Percentiles rank a stretch among this genome's conserved stretches.
Evolutionary conservation across 176 grass and related monocot genomes (phyloP).

Genomic region (Urochloa ruziziensis): DNA sequence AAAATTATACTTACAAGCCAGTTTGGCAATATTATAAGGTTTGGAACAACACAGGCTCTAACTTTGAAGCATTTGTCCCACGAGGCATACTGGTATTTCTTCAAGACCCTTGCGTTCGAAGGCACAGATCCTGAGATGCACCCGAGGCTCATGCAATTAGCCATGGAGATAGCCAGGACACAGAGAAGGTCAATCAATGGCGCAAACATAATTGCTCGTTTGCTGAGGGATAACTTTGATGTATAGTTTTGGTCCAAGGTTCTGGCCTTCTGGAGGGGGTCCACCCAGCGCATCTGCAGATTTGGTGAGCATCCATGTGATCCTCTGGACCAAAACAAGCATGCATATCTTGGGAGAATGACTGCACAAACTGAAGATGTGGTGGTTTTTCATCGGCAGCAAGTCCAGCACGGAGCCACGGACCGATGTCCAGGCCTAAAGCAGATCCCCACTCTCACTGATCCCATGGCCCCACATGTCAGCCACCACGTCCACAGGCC

Average conservation of each 20-base stretch:
- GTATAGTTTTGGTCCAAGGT: not conserved
- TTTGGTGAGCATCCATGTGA: not conserved
- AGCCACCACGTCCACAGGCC: no score
- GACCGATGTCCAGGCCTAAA: no score
- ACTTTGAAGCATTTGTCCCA: not conserved
- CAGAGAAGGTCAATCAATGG: not conserved
- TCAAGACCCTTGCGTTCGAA: not conserved
- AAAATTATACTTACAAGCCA: constrained; percentile 19
- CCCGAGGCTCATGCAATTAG: not conserved
- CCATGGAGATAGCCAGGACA: not conserved
- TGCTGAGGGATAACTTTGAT: constrained; percentile 3
- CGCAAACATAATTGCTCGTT: not conserved
- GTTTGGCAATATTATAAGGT: not conserved
- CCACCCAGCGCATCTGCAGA: not conserved
- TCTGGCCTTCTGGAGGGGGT: not conserved
- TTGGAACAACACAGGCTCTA: not conserved
- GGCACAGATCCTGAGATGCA: not conserved
- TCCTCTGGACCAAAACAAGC: no score
- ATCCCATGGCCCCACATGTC: no score
- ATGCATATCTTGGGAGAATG: not conserved
- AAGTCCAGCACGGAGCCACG: no score
- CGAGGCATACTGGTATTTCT: constrained; percentile 18
- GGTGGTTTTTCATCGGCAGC: not conserved
- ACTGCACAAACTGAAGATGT: not conserved
- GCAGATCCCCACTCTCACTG: no score